Evolutionary conservation across 2,329 filamentous ascomycete genomes (phyloP).

Genomic region (Leptographium galeiforme): DNA sequence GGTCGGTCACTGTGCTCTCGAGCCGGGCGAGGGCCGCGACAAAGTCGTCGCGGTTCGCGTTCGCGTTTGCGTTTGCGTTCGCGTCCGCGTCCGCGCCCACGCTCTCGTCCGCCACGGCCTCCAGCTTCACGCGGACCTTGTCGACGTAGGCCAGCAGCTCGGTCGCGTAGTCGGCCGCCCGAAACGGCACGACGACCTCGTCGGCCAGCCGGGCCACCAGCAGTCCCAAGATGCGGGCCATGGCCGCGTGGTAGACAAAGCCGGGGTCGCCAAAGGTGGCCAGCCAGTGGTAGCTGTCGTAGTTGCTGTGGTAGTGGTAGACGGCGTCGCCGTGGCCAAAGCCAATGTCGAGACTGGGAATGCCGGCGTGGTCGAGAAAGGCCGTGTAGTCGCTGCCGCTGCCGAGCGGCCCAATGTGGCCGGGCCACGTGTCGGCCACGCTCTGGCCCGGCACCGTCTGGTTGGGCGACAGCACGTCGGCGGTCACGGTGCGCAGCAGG

Average conservation of each 20-base stretch:
- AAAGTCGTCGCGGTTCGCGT: background rate
- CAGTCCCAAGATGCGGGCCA: slow-evolving; percentile 52
- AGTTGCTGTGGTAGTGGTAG: slow-evolving; percentile 84
- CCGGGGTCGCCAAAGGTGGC: slow-evolving; percentile 59
- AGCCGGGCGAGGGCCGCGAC: slow-evolving; percentile 15
- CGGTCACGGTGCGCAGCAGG: slow-evolving; percentile 53
- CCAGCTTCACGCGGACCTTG: slow-evolving; percentile 35
- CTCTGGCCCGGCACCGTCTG: slow-evolving; percentile 59
- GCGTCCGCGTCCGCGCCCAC: background rate
- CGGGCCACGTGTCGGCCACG: slow-evolving; percentile 53
- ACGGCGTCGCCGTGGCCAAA: slow-evolving; percentile 42
- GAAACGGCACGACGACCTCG: slow-evolving; percentile 48
- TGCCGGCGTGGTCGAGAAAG: slow-evolving; percentile 59
- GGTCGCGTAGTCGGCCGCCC: slow-evolving; percentile 49
- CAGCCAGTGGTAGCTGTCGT: slow-evolving; percentile 89
- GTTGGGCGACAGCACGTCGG: slow-evolving; percentile 55
- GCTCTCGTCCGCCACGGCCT: background rate
- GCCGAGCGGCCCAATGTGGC: slow-evolving; percentile 50
- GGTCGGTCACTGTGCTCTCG: slow-evolving; percentile 18
- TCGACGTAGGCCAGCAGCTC: slow-evolving; percentile 39
- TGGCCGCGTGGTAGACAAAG: slow-evolving; percentile 52
- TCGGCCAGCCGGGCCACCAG: slow-evolving; percentile 48
- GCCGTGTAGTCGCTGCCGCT: slow-evolving; percentile 64
- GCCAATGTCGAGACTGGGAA: slow-evolving; percentile 51
- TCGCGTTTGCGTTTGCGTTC: background rate